phyloP scores from a whole-genome alignment of 225 moss, liverwort and hornwort species.

The Bryoerythrophyllum caledonicum region DNA sequence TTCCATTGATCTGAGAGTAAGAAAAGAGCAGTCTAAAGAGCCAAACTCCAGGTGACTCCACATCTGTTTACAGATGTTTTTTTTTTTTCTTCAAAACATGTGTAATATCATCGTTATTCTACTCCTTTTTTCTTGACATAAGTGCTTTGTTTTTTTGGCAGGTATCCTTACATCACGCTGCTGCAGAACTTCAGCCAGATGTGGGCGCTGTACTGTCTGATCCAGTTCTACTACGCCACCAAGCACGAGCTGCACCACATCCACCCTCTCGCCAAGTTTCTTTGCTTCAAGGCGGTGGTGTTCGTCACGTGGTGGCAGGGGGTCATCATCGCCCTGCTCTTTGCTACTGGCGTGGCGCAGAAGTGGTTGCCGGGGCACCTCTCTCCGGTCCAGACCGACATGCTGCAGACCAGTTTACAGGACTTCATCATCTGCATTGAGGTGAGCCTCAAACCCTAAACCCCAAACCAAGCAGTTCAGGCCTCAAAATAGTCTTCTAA shows the following conservation, averaged over 20 bases:
- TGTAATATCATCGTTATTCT: background rate
- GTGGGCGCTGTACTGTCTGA: conserved; percentile 95
- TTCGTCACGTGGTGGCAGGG: conserved; percentile 99
- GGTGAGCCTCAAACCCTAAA: conserved; percentile 29
- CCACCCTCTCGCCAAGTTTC: conserved; percentile 83
- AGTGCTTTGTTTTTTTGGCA: conserved; percentile 20
- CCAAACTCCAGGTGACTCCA: too few species aligned
- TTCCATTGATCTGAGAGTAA: background rate
- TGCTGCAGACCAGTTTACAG: conserved; percentile 75
- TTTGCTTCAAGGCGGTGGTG: conserved; percentile 96
- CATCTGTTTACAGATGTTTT: too few species aligned
- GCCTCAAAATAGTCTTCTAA: too few species aligned
- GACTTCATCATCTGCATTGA: conserved; percentile 84
- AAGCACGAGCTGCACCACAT: conserved; percentile 81
- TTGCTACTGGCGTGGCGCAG: conserved; percentile 49
- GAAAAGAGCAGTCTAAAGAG: too few species aligned
- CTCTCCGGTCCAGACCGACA: conserved; percentile 22
- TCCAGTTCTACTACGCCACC: conserved; percentile 89
- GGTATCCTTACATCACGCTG: conserved; percentile 88
- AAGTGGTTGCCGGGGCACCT: conserved; percentile 47
- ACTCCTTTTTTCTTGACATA: background rate
- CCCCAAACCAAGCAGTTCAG: too few species aligned
- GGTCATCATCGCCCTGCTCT: conserved; percentile 79
- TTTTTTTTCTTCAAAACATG: too few species aligned
- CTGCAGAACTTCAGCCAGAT: conserved; percentile 96